These are phyloP conservation scores for Pyrrhoderma lamaoense DNA, from an alignment of 1,284 basidiomycete species.

Conservation along the genomic window DNA sequence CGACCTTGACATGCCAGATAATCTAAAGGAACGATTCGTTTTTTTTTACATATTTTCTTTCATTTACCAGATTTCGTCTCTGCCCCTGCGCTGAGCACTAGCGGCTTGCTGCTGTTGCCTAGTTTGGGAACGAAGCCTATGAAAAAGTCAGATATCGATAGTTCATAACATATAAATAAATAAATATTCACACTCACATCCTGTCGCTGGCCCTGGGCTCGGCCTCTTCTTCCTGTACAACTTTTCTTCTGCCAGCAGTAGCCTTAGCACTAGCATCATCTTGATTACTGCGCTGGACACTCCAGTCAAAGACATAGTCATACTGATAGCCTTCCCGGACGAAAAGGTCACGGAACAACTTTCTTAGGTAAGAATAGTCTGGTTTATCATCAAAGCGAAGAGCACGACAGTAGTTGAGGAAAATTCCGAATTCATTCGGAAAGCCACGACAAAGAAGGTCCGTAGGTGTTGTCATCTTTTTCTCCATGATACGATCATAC, in stretches of 20 bases:
- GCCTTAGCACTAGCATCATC: constrained; percentile 63
- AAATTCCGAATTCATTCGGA: constrained; percentile 96
- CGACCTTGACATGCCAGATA: constrained; percentile 42
- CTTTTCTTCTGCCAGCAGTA: constrained; percentile 57
- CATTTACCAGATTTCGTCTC: constrained; percentile 70
- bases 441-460: constrained; percentile 94
- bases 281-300: constrained; percentile 71
- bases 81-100: constrained; percentile 59
- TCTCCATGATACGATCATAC: constrained; percentile 99
- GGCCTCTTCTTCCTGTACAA: constrained; percentile 62
- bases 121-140: constrained; percentile 77
- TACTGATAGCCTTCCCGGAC: constrained; percentile 97
- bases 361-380: constrained; percentile 96
- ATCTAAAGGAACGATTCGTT: constrained; percentile 19
- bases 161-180: constrained; percentile 23
- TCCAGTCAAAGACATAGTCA: constrained; percentile 98
- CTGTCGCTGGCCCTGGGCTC: constrained; percentile 68
- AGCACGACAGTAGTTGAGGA: constrained; percentile 95
- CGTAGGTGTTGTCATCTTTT: constrained; percentile 98
- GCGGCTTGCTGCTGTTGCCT: constrained; percentile 65
- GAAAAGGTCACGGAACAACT: constrained; percentile 96
- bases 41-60: constrained; percentile 18
- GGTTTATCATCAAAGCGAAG: constrained; percentile 98
- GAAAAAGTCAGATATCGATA: not conserved
- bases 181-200: constrained; percentile 52